Base-by-base conservation (phyloP, 352 stramenopile species). In the Hyaloperonospora arabidopsidis region DNA sequence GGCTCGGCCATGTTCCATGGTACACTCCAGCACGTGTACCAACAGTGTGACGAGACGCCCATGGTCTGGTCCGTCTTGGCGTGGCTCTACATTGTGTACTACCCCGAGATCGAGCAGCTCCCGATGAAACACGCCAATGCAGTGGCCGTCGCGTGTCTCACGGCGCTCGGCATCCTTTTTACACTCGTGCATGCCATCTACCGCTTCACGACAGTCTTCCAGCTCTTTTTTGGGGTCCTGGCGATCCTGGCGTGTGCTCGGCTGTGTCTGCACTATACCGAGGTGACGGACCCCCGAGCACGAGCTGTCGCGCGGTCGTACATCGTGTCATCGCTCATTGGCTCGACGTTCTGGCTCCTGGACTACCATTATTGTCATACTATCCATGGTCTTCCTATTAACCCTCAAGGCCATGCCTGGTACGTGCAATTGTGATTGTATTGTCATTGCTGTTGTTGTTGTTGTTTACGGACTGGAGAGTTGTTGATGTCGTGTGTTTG, bases 1-100 rank as follows among this genome's bases (percentile, higher is more conserved):
- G 84, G 83, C 34, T 92, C 80, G 0, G 79, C 79, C 46, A 80
- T 90, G 70, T 93, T 95, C 62, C 84, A 95, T 58, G 85, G 81
- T 43, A 93, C 85, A 8, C 73, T 95, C 34, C 76, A 88, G 60
- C 67, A 82, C 36, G 71, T 90, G 63, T 88, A 86, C 38, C 83
- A 93, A 61, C 83, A 90, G 52, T 89, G 70, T 25, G 83, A 93
- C 51, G 83, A 93, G 65, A 89, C 80, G 52, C 83, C 83, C 15
- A 93, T 91, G 81, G 72, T 94, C 46, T 94, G 79, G 78, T 78
- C 75, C 45, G 80, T 90, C 45, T 63, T 94, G 21, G 61, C 74
- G 23, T 91, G 80, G 79, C 72, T 89, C 52, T 90, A 89, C 63
- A 93, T 91, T 32, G 72, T 89, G 14, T 91, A 87, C 66, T 71